A percentile compares a stretch with the other conserved stretches of the same genome.
Conservation (phyloP, 2,329 filamentous ascomycete species). For the Grosmannia penicillata region DNA sequence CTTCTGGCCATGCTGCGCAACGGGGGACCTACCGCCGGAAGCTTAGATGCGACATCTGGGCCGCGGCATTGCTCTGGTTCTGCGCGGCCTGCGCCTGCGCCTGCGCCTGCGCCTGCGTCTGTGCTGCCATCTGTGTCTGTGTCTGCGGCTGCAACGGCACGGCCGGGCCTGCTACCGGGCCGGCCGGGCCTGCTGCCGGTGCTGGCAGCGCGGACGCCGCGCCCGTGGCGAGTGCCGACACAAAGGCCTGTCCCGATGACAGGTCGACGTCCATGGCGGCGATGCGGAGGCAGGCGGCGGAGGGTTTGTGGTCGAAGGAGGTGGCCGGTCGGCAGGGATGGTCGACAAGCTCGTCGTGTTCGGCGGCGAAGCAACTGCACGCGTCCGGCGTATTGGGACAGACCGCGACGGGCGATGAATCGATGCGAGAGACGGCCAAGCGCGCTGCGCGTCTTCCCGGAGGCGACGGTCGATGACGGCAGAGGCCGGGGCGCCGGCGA, state of each 20-base stretch:
- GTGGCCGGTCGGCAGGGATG: too few relatives aligned
- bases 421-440: too few relatives aligned
- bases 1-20: too few relatives aligned
- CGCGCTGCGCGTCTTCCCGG: too few relatives aligned
- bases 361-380: too few relatives aligned
- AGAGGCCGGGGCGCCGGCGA: too few relatives aligned
- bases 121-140: not conserved
- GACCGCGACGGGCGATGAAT: too few relatives aligned
- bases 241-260: not conserved
- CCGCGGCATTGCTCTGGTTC: not conserved
- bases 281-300: not conserved
- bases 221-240: not conserved
- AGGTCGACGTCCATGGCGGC: not conserved
- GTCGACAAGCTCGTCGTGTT: too few relatives aligned
- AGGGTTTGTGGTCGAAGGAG: too few relatives aligned
- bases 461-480: too few relatives aligned
- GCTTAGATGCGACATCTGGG: conserved; percentile 1
- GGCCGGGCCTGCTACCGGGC: not conserved
- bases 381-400: too few relatives aligned
- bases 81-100: not conserved
- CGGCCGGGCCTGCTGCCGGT: not conserved
- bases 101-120: not conserved
- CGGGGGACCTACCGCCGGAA: conserved; percentile 3
- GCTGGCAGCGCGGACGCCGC: too few relatives aligned
- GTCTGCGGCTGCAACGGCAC: not conserved